Evolutionary conservation across 768 basidiomycete species (phyloP).

Genomic region (Pisolithus tinctorius): DNA sequence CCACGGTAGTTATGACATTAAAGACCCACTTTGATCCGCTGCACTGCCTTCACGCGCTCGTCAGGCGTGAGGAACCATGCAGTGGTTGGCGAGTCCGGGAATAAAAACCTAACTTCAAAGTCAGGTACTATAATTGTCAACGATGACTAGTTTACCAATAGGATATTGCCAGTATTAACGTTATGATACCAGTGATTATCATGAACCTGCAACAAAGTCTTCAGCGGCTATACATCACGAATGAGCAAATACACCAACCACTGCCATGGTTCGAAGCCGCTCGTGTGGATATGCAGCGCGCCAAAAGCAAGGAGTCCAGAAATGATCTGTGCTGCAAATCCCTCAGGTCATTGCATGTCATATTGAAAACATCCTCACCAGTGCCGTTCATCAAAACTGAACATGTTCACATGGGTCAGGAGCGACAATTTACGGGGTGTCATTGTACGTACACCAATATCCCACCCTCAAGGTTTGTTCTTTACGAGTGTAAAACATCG

Average conservation of each 20-base stretch:
- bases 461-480: constrained; percentile 67
- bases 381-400: constrained; percentile 72
- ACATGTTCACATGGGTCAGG: background rate
- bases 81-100: constrained; percentile 69
- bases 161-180: constrained; percentile 40
- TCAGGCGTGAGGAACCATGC: constrained; percentile 66
- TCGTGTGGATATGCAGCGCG: constrained; percentile 51
- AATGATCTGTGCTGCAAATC: constrained; percentile 54
- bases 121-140: constrained; percentile 1
- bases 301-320: constrained; percentile 67
- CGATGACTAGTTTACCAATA: constrained; percentile 43
- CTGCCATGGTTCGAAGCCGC: constrained; percentile 63
- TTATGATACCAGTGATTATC: constrained; percentile 60
- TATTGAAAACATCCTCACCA: constrained; percentile 28
- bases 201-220: constrained; percentile 43
- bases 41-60: constrained; percentile 60
- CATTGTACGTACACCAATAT: constrained; percentile 59
- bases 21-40: constrained; percentile 48
- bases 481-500: constrained; percentile 71
- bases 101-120: constrained; percentile 42
- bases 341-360: constrained; percentile 5
- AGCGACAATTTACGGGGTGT: background rate
- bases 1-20: background rate
- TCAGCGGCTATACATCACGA: constrained; percentile 1
- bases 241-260: constrained; percentile 33